Conservation (phyloP, 163 green algal genomes). For the Scenedesmus sp. region DNA sequence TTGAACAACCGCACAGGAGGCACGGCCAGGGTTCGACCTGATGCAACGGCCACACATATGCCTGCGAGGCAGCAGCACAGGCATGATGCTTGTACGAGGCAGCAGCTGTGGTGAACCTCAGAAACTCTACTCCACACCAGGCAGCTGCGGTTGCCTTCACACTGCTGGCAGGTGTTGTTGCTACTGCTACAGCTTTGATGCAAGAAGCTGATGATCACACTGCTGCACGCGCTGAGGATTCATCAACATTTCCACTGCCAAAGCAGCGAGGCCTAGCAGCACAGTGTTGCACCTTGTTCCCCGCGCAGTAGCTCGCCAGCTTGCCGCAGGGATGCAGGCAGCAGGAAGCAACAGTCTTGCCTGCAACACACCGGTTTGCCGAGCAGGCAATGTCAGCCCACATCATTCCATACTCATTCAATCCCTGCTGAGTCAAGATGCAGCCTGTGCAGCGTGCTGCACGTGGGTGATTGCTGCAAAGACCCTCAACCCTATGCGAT, state of each 20-base stretch:
- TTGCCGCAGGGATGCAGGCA: background rate
- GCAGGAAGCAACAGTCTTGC: background rate
- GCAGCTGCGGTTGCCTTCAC: background rate
- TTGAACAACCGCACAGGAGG: constrained; percentile 4
- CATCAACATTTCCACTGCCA: background rate
- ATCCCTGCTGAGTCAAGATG: background rate
- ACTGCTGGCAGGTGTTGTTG: background rate
- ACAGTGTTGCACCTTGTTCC: background rate
- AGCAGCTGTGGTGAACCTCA: background rate
- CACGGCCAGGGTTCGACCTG: background rate
- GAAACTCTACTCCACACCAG: too few relatives aligned
- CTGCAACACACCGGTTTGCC: background rate
- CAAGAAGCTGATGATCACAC: background rate
- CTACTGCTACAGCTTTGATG: background rate
- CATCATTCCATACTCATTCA: too few relatives aligned
- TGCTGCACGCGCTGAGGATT: background rate
- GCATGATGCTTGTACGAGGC: background rate
- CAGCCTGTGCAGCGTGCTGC: background rate
- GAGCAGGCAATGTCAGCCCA: background rate
- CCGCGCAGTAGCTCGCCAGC: background rate
- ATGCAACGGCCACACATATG: background rate
- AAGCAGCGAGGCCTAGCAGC: background rate
- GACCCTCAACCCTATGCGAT: too few relatives aligned
- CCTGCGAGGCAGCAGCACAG: background rate
- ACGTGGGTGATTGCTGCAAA: too few relatives aligned